Percentiles rank a stretch among this genome's conserved stretches.
Evolutionary conservation across 495 filamentous ascomycete genomes (phyloP).

Genomic region (Clohesyomyces aquaticus): DNA sequence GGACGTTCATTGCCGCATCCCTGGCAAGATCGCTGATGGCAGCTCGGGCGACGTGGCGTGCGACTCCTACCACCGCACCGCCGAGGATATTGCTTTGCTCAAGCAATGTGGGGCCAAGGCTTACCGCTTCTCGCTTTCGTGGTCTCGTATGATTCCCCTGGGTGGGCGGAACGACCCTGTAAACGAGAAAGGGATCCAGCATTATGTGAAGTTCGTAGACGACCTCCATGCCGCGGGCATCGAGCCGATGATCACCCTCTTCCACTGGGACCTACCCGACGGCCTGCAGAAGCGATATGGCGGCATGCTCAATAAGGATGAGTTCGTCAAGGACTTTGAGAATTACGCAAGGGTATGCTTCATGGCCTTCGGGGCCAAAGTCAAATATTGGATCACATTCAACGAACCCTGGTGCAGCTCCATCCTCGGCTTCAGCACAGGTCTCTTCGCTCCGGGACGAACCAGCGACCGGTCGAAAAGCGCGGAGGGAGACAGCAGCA

Average conservation of each 20-base stretch:
- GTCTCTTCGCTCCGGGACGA: constrained; percentile 63
- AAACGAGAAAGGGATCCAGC: constrained; percentile 62
- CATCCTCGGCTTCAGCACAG: constrained; percentile 63
- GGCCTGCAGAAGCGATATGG: constrained; percentile 65
- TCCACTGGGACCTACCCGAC: constrained; percentile 68
- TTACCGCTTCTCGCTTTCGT: constrained; percentile 78
- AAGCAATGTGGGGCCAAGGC: constrained; percentile 65
- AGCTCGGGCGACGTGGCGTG: constrained; percentile 71
- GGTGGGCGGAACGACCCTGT: constrained; percentile 64
- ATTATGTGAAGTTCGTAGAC: constrained; percentile 65
- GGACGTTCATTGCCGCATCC: constrained; percentile 74
- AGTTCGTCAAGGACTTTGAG: constrained; percentile 64
- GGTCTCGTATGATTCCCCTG: constrained; percentile 72
- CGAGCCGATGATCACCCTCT: constrained; percentile 63
- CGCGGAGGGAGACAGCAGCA: constrained; percentile 58
- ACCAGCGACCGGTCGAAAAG: constrained; percentile 61
- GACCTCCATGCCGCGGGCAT: constrained; percentile 64
- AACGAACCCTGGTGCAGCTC: constrained; percentile 68
- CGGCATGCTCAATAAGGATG: constrained; percentile 60
- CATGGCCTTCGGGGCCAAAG: constrained; percentile 58
- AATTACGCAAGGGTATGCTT: constrained; percentile 62
- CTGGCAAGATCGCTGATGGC: constrained; percentile 74
- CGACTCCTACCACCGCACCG: constrained; percentile 74
- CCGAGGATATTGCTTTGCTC: constrained; percentile 73
- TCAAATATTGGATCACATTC: constrained; percentile 69